Evolutionary conservation across 2,329 filamentous ascomycete species (phyloP), one percentile per base, ranked within the genome.

Genomic region (Nothophaeocryptopus gaeumannii): DNA sequence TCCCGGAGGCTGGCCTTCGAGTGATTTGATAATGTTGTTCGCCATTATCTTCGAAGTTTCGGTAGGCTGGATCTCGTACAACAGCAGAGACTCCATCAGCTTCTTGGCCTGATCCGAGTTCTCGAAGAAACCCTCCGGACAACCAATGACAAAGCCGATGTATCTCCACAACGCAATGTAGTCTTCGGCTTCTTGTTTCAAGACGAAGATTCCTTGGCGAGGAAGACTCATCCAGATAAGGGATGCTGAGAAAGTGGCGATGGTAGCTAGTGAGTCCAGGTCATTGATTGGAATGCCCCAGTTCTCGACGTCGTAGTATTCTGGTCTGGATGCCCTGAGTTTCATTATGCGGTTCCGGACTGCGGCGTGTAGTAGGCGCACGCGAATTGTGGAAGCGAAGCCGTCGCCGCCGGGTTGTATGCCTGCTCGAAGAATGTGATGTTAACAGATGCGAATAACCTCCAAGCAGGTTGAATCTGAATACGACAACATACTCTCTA

Each of bases 131-230:
- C 70, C 76, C 1, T 79, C 80, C 0, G 86, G 87, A 5, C 81
- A 82, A 10, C 87, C 88, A 60, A 89, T 78, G 29, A 90, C 74
- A 61, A 88, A 78, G 0, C 80, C 86, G 10, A 91, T 80, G 55
- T 88, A 86, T 2, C 87, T 78, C 86, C 87, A 92, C 1, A 92
- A 72, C 0, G 86, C 85, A 38, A 88, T 74, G 63, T 88, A 91
- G 61, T 90, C 86, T 2, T 64, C 63, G 2, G 80, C 81, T 63
- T 92, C 86, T 50, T 79, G 78, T 26, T 74, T 50, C 0, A 77
- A 76, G 20, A 88, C 70, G 57, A 73, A 83, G 47, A 92, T 82
- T 2, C 87, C 88, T 69, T 91, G 87, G 0, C 85, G 76, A 0
- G 87, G 87, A 4, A 91, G 75, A 16, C 80, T 79, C 20, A 88